Conservation (phyloP, 371 early-diverging fungal species). For the Lichtheimia ramosa region DNA sequence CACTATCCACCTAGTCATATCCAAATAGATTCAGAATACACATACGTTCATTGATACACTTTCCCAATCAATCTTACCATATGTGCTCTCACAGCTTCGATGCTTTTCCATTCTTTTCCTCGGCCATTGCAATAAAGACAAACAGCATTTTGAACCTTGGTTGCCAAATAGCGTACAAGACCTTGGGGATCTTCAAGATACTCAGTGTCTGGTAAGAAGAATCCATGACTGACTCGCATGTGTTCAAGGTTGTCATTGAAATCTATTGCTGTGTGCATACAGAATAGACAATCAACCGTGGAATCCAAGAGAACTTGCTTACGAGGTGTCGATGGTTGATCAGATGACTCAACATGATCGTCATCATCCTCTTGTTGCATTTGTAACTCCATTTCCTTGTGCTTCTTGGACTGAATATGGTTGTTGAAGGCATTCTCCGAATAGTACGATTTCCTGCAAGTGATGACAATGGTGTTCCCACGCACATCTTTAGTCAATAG, state of each 20-base stretch:
- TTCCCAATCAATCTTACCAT: conserved; percentile 61
- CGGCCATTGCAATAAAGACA: conserved; percentile 95
- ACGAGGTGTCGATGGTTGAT: not conserved
- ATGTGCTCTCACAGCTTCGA: conserved; percentile 91
- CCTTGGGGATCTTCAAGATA: conserved; percentile 87
- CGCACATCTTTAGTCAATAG: not conserved
- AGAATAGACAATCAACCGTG: conserved; percentile 61
- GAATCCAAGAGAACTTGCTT: not conserved
- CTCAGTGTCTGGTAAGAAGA: conserved; percentile 96
- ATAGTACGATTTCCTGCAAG: conserved; percentile 62
- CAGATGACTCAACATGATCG: not conserved
- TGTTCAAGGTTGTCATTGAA: conserved; percentile 85
- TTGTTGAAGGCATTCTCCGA: conserved; percentile 87
- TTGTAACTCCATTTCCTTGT: conserved; percentile 40
- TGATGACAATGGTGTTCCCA: not conserved
- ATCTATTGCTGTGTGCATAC: conserved; percentile 53
- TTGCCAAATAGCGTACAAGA: conserved; percentile 84
- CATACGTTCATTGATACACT: not conserved
- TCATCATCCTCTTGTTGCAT: not conserved
- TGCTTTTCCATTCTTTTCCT: conserved; percentile 77
- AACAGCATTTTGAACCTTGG: conserved; percentile 87
- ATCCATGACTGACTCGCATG: conserved; percentile 87
- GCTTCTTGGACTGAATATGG: conserved; percentile 89
- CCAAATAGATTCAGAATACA: not conserved
- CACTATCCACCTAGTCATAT: conserved; percentile 71